Conservation (phyloP, 768 basidiomycete genomes). For the Lepiota subincarnata region DNA sequence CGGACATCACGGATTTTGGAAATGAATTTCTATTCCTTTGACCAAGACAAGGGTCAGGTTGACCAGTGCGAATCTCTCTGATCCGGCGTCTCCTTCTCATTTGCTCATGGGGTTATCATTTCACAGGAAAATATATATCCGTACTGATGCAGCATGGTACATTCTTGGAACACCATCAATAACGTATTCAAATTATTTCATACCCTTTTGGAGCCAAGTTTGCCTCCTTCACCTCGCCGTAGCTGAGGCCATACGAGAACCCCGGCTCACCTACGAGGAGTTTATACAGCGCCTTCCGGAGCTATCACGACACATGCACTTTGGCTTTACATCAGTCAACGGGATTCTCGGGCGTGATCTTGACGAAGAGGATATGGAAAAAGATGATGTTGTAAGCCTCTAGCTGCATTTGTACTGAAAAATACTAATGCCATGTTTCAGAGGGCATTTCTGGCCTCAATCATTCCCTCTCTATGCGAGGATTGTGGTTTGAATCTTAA, state of each 20-base stretch:
- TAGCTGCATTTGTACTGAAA: not conserved
- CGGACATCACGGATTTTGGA: slow-evolving; percentile 40
- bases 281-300: slow-evolving; percentile 33
- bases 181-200: slow-evolving; percentile 42
- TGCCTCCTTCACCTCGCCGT: slow-evolving; percentile 47
- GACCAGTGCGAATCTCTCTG: slow-evolving; percentile 39
- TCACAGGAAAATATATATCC: slow-evolving; percentile 57
- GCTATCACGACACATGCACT: slow-evolving; percentile 23
- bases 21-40: slow-evolving; percentile 42
- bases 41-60: slow-evolving; percentile 21
- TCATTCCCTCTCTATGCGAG: slow-evolving; percentile 25
- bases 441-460: slow-evolving; percentile 39
- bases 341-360: slow-evolving; percentile 42
- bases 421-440: slow-evolving; percentile 16
- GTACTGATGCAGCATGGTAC: slow-evolving; percentile 66
- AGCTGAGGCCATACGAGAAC: slow-evolving; percentile 27
- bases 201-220: slow-evolving; percentile 46
- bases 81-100: not conserved
- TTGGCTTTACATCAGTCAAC: slow-evolving; percentile 23
- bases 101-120: not conserved
- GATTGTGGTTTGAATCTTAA: slow-evolving; percentile 26
- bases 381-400: slow-evolving; percentile 42
- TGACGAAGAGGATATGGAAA: slow-evolving; percentile 36
- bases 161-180: slow-evolving; percentile 50
- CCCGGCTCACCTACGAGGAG: slow-evolving; percentile 32